Evolutionary conservation across 2,329 filamentous ascomycete species (phyloP).

Genomic region (Ceratocystis variospora): DNA sequence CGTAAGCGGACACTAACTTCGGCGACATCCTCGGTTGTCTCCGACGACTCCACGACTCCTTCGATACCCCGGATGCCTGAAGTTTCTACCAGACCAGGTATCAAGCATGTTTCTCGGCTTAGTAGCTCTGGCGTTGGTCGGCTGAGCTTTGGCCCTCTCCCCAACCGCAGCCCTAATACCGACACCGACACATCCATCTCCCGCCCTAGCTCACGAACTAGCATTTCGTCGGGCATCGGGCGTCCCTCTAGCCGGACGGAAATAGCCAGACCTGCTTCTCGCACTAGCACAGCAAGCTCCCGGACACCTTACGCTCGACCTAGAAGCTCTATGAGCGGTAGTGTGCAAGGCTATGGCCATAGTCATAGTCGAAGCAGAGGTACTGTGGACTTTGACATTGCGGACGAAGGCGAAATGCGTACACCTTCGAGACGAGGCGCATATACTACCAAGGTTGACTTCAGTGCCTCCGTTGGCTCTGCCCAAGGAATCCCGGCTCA

Average conservation of each 20-base stretch:
- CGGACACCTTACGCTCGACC: constrained; percentile 53
- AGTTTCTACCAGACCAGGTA: constrained; percentile 25
- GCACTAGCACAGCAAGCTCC: constrained; percentile 42
- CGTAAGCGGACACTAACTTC: constrained; percentile 53
- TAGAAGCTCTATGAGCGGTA: constrained; percentile 56
- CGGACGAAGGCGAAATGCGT: constrained; percentile 30
- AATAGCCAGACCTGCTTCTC: constrained; percentile 49
- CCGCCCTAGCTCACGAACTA: constrained; percentile 62
- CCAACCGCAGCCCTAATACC: constrained; percentile 39
- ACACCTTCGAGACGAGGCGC: constrained; percentile 44
- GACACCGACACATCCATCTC: constrained; percentile 34
- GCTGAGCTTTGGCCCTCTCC: constrained; percentile 48
- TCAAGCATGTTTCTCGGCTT: constrained; percentile 41
- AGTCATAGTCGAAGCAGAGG: constrained; percentile 35
- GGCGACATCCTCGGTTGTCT: constrained; percentile 33
- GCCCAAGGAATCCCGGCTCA: constrained; percentile 29
- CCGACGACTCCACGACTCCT: constrained; percentile 38
- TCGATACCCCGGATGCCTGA: constrained; percentile 25
- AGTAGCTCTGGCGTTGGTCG: constrained; percentile 50
- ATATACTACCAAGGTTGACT: constrained; percentile 36
- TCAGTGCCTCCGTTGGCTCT: constrained; percentile 17
- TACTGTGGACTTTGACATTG: constrained; percentile 36
- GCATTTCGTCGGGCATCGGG: constrained; percentile 38
- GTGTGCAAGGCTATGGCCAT: constrained; percentile 38
- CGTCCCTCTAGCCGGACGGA: constrained; percentile 42